phyloP scores from a whole-genome alignment of 257 asterid species.

The Cynanchum wilfordii region DNA sequence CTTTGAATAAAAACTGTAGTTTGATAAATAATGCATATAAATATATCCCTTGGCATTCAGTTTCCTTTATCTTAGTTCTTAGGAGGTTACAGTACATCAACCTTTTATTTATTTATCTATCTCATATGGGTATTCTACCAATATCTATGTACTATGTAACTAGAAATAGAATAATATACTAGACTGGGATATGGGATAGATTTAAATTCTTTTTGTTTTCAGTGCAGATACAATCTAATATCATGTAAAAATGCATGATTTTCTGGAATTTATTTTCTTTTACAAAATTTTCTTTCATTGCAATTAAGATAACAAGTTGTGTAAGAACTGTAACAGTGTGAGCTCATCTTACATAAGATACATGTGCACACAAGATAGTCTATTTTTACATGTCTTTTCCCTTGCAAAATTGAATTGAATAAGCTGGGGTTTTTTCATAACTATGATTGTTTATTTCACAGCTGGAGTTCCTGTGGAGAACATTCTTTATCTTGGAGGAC shows the following conservation, averaged over 20 bases:
- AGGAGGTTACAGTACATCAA: neutral
- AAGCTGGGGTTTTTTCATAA: too few species aligned
- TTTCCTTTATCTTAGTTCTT: neutral
- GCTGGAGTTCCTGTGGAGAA: conserved; percentile 77
- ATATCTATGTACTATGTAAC: neutral
- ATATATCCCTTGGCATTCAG: neutral
- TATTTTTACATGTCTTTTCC: neutral
- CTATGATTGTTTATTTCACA: conserved; percentile 26
- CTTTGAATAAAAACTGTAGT: neutral
- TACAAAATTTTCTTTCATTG: neutral
- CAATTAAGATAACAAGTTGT: neutral
- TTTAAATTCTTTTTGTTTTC: neutral
- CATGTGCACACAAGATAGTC: neutral
- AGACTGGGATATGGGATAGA: neutral
- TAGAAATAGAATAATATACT: neutral
- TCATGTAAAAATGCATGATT: neutral
- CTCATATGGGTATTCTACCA: neutral
- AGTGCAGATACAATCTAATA: neutral
- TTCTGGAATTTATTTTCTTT: neutral
- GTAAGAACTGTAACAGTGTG: neutral
- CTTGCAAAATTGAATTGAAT: neutral
- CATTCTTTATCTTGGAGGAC: conserved; percentile 90
- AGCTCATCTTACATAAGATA: neutral
- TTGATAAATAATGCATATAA: neutral
- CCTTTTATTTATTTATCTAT: neutral